Evolutionary conservation across 345 rosid species (phyloP), one percentile per base, ranked within the genome.

Genomic region (Physaria fendleri): DNA sequence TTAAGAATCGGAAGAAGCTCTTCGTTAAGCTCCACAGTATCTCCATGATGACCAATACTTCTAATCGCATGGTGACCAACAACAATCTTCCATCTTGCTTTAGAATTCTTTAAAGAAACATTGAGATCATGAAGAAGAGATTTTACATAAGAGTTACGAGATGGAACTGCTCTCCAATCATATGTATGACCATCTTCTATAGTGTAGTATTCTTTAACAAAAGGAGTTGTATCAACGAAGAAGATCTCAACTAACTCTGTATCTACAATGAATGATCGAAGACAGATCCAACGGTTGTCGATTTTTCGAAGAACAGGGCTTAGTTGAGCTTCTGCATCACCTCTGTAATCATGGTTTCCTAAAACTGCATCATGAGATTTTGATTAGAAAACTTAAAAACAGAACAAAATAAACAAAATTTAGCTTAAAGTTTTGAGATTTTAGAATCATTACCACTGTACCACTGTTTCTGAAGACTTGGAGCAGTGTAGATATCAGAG

Each of bases 281-380:
- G 71, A 72, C 95, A 86, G 27, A 76, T 70, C 97, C 97, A 89
- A 71, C 95, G 77, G 66, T 74, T 68, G 18, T 89, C 97, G 3
- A 65, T 69, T 45, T 54, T 67, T 38, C 81, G 64, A 17, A 89
- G 79, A 51, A 64, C 65, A 48, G 72, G 56, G 73, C 90, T 82
- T 11, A 86, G 42, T 57, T 89, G 95, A 15, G 88, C 95, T 64
- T 68, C 70, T 6, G 69, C 77, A 30, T 89, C 71, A 7, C 97
- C 97, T 59, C 97, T 79, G 38, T 89, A 89, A 27, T 86, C 97
- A 40, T 89, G 97, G 78, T 84, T 84, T 0, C 91, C 91, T 39
- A 84, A 43, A 49, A 84, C 91, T 84, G 76, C 46, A 50, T 14
- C 15, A 44, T 22, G 3, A 13, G n/a, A 43, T 41, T 33, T 12